Evolutionary conservation across 148 eudicot genomes (phyloP).

Genomic region (Chenopodium berlandieri): DNA sequence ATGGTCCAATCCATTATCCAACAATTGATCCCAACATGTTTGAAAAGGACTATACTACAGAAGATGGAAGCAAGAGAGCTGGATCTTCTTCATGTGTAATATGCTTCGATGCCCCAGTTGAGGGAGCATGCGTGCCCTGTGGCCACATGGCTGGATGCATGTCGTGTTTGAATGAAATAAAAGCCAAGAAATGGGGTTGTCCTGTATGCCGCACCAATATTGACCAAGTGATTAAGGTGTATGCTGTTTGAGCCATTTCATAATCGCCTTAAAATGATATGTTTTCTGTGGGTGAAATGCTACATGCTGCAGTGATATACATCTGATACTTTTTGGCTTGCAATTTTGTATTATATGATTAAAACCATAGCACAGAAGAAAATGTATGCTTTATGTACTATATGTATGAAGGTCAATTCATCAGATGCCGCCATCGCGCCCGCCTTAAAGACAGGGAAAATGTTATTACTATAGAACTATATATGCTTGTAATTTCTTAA

Average conservation of each 20-base stretch:
- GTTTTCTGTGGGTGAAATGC: neutral
- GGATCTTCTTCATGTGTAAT: constrained; percentile 71
- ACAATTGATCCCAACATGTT: constrained; percentile 46
- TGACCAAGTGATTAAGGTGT: constrained; percentile 72
- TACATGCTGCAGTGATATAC: neutral
- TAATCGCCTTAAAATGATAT: neutral
- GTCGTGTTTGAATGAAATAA: constrained; percentile 79
- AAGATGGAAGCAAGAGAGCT: constrained; percentile 36
- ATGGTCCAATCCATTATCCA: constrained; percentile 72
- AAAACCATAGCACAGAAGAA: neutral
- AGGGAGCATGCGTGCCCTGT: constrained; percentile 94
- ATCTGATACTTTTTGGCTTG: neutral
- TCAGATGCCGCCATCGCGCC: neutral
- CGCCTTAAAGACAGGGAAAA: neutral
- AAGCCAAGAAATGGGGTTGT: constrained; percentile 82
- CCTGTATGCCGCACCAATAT: constrained; percentile 91
- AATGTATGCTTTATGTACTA: too few species aligned
- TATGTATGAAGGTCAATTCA: neutral
- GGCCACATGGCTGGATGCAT: constrained; percentile 99
- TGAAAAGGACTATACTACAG: constrained; percentile 20
- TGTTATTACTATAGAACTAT: neutral
- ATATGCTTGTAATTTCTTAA: neutral
- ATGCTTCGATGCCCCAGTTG: constrained; percentile 88
- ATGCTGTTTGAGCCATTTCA: constrained; percentile 51
- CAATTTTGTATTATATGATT: neutral